Evolutionary conservation across 1,284 basidiomycete species (phyloP).

Genomic region (Trichosporon sp.): DNA sequence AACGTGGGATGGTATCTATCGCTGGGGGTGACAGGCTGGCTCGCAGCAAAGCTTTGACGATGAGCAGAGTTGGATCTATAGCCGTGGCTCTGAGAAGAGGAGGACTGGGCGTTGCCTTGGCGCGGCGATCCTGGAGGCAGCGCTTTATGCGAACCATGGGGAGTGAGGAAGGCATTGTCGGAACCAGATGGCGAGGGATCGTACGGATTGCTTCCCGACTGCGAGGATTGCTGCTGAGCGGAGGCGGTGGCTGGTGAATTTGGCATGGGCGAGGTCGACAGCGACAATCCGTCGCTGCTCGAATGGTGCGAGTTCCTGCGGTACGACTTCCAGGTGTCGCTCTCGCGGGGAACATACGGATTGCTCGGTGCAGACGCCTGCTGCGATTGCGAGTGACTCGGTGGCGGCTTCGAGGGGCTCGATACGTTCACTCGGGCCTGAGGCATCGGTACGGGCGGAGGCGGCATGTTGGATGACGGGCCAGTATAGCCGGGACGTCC

Average conservation of each 20-base stretch:
- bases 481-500: not conserved
- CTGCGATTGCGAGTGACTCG: not conserved
- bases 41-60: slow-evolving; percentile 1
- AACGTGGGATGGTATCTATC: not conserved
- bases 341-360: slow-evolving; percentile 32
- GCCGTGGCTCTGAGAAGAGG: not conserved
- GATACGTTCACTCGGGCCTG: slow-evolving; percentile 1
- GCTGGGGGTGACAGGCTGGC: not conserved
- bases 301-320: slow-evolving; percentile 16
- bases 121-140: slow-evolving; percentile 3
- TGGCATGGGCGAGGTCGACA: slow-evolving; percentile 31
- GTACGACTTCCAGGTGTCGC: slow-evolving; percentile 16
- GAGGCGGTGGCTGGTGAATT: slow-evolving; percentile 25
- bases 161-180: slow-evolving; percentile 13
- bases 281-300: slow-evolving; percentile 25
- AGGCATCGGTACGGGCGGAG: slow-evolving; percentile 10
- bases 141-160: slow-evolving; percentile 6
- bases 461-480: slow-evolving; percentile 10
- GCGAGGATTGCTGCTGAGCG: not conserved
- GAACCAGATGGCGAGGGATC: slow-evolving; percentile 18
- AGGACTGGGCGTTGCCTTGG: not conserved
- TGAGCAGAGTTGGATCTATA: not conserved
- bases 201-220: slow-evolving; percentile 22
- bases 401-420: not conserved
- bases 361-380: slow-evolving; percentile 18